Base-by-base conservation (phyloP, 768 basidiomycete species). In the Russula sp. region DNA sequence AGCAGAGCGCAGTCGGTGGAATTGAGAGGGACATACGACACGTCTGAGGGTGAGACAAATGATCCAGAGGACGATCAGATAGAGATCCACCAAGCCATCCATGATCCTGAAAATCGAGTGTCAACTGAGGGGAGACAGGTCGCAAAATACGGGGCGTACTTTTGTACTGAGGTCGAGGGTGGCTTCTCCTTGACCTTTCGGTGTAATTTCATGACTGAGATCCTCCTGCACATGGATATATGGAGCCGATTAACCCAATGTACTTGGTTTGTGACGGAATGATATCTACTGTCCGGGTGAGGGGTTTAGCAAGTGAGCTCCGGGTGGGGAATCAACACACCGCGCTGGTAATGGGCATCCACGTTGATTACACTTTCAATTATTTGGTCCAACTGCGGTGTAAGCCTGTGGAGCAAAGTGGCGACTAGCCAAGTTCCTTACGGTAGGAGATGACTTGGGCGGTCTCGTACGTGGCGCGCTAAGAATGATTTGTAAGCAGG, bases 341-440 rank as follows among this genome's bases (percentile, higher is more conserved):
- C 82, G 71, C 86, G 76, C 66, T 87, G 85, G 70, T 87, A 87
- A 63, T 86, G n/a, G 84, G 86, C 85, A 62, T 87, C 77, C 6
- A 87, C 74, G 59, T n/a, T n/a, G n/a, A n/a, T n/a, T n/a, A n/a
- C n/a, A n/a, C n/a, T n/a, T n/a, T 85, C 78, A 50, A 87, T 80
- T 8, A 70, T 77, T 65, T 80, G 77, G 55, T 79, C 85, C 86
- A 62, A 45, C 3, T 8, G n/a, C 3, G 34, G 34, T 6, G 22
- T 42, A 44, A 40, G 37, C 9, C 16, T 5, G 37, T 5, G 39
- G 9, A 14, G 10, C 3, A 20, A 13, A n/a, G 42, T 16, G 42
- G 39, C 8, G 32, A 16, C 8, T 22, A 13, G 40, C 4, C 0
- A n/a, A 47, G 44, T 49, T 4, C 9, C 14, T 77, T 82, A 59